Conservation (phyloP, 768 basidiomycete genomes). For the Leccinum subgranulosum region DNA sequence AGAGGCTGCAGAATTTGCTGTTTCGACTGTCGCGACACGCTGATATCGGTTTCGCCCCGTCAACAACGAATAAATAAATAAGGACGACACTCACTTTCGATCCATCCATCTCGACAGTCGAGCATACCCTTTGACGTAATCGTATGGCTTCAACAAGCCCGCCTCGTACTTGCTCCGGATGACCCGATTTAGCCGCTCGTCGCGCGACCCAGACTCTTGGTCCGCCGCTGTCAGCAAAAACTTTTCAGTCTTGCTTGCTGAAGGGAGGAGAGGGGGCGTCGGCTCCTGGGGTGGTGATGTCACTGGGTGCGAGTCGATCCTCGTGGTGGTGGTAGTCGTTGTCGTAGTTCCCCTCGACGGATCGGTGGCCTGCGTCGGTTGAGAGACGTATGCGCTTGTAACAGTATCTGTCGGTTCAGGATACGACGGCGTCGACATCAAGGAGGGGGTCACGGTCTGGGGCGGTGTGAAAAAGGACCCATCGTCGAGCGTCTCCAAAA, state of each 20-base stretch:
- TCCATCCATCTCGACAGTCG: constrained; percentile 94
- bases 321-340: constrained; percentile 3
- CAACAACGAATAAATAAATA: constrained; percentile 41
- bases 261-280: constrained; percentile 56
- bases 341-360: constrained; percentile 12
- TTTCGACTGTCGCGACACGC: constrained; percentile 87
- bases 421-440: constrained; percentile 35
- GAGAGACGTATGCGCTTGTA: constrained; percentile 14
- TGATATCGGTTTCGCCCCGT: constrained; percentile 41
- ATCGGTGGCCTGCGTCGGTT: constrained; percentile 17
- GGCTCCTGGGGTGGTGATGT: constrained; percentile 32
- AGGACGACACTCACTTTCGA: constrained; percentile 56
- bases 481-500: constrained; percentile 60
- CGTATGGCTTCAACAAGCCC: constrained; percentile 90
- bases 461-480: constrained; percentile 71
- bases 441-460: constrained; percentile 43
- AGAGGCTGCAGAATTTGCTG: constrained; percentile 90
- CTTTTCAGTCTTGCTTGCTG: constrained; percentile 57
- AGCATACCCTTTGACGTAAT: constrained; percentile 95
- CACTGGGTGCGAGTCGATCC: constrained; percentile 20
- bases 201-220: constrained; percentile 86
- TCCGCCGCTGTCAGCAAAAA: constrained; percentile 95
- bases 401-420: constrained; percentile 10
- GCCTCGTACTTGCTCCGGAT: constrained; percentile 98
- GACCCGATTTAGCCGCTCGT: constrained; percentile 83